A percentile compares a stretch with the other conserved stretches of the same genome.
Evolutionary conservation across 1,139 yeast species (phyloP).

Genomic region (Scheffersomyces cryptocercus): DNA sequence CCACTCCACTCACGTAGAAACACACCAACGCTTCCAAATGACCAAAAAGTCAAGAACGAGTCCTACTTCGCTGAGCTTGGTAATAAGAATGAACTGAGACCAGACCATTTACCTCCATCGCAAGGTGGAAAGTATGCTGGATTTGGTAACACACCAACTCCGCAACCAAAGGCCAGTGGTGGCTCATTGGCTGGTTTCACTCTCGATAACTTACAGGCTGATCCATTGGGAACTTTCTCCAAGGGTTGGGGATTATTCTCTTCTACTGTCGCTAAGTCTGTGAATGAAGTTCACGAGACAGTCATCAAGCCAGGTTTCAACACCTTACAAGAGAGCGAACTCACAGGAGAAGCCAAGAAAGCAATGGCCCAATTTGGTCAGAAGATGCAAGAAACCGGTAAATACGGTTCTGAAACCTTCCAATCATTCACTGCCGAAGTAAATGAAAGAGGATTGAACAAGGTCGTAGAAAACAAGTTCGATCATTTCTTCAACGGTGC

Average conservation of each 20-base stretch:
- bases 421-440: conserved; percentile 57
- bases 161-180: conserved; percentile 26
- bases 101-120: conserved; percentile 83
- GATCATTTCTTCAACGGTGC: conserved; percentile 54
- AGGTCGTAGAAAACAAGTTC: conserved; percentile 47
- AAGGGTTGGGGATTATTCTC: conserved; percentile 96
- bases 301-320: conserved; percentile 88
- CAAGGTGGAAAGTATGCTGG: conserved; percentile 94
- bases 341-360: conserved; percentile 76
- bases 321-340: conserved; percentile 78
- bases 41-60: conserved; percentile 68
- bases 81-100: conserved; percentile 66
- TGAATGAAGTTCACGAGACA: conserved; percentile 80
- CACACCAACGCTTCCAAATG: conserved; percentile 32
- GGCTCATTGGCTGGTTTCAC: conserved; percentile 58
- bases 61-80: conserved; percentile 82
- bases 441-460: conserved; percentile 34
- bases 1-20: conserved; percentile 45
- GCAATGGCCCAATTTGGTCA: conserved; percentile 97
- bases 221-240: conserved; percentile 84
- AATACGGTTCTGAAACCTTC: conserved; percentile 66
- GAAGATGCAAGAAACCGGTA: conserved; percentile 86
- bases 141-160: conserved; percentile 78
- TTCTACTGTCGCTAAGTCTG: conserved; percentile 76
- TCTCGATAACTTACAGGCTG: conserved; percentile 74